Conservation (phyloP, 495 filamentous ascomycete genomes). For the Lophiotrema nucula region DNA sequence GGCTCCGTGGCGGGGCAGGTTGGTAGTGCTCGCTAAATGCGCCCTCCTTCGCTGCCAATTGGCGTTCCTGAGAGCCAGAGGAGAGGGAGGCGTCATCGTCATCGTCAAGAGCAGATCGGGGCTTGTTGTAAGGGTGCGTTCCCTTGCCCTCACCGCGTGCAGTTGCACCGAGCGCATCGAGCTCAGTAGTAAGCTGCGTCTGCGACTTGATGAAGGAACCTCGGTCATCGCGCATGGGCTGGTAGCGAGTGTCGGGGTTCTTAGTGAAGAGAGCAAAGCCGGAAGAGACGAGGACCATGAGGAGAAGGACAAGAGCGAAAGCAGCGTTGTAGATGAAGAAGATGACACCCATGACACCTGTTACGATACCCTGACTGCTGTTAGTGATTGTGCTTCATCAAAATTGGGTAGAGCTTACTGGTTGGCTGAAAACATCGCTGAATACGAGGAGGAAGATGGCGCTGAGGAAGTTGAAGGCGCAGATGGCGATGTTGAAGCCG, state of each 20-base stretch:
- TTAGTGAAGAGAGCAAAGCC: constrained; percentile 81
- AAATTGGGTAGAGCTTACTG: constrained; percentile 62
- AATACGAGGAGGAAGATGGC: constrained; percentile 90
- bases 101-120: constrained; percentile 71
- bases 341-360: constrained; percentile 89
- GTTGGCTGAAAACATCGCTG: constrained; percentile 90
- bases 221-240: constrained; percentile 94
- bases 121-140: constrained; percentile 54
- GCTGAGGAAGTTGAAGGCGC: constrained; percentile 86
- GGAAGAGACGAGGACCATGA: constrained; percentile 86
- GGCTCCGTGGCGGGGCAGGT: constrained; percentile 53
- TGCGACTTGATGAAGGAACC: constrained; percentile 98
- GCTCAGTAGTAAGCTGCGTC: constrained; percentile 81
- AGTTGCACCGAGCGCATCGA: constrained; percentile 90
- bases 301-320: constrained; percentile 79
- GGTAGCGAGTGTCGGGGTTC: constrained; percentile 94
- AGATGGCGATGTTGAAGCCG: constrained; percentile 92
- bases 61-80: constrained; percentile 8
- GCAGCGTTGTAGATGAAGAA: constrained; percentile 91
- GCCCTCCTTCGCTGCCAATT: constrained; percentile 25
- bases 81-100: constrained; percentile 33
- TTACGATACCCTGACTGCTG: constrained; percentile 61
- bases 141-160: constrained; percentile 80
- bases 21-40: constrained; percentile 28
- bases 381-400: constrained; percentile 25